Base-by-base conservation (phyloP, 1,284 basidiomycete genomes). In the Trametes pubescens region DNA sequence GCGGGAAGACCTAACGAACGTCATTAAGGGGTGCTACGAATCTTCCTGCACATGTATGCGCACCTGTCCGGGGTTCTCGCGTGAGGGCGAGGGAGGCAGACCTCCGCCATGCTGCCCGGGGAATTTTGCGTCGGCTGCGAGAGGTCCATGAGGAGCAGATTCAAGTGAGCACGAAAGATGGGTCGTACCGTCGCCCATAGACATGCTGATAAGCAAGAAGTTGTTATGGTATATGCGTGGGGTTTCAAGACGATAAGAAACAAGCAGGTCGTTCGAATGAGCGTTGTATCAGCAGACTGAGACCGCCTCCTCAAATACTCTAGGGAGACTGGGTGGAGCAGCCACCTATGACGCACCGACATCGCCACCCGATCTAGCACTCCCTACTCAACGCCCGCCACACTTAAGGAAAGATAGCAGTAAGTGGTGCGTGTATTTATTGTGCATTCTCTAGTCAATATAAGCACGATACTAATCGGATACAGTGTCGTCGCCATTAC, bases 11-110 rank as follows among this genome's bases (percentile, higher is more conserved):
- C 74, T 74, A 59, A 3, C 14, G 26, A 4, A 8, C 9, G 9
- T 40, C 29, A 32, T 21, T 21, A 51, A 24, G 2, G 37, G 55
- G 35, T 29, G 16, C 16, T n/a, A 2, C 13, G 48, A 4, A 24
- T 10, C 35, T 13, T 10, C 22, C 3, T 4, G 49, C 4, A 10
- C 22, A 18, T 48, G 18, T 18, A 10, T 18, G 22, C 70, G 38
- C 49, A 72, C 74, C 64, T 73, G 72, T 13, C 74, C 75, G 8
- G 75, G 75, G 51, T 76, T 76, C 60, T 76, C 75, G 21, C 70
- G 65, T 4, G 74, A 68, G 1, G 72, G 74, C 8, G 74, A 74
- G 2, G 75, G 75, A 5, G 74, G 74, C 21, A 74, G 63, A 0
- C 64, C 72, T 6, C 61, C 24, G 16, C 59, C 52, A 18, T 60